These are phyloP conservation scores for Paramecium biaurelia DNA, from an alignment of 73 alveolate species.

Conservation along the genomic window DNA sequence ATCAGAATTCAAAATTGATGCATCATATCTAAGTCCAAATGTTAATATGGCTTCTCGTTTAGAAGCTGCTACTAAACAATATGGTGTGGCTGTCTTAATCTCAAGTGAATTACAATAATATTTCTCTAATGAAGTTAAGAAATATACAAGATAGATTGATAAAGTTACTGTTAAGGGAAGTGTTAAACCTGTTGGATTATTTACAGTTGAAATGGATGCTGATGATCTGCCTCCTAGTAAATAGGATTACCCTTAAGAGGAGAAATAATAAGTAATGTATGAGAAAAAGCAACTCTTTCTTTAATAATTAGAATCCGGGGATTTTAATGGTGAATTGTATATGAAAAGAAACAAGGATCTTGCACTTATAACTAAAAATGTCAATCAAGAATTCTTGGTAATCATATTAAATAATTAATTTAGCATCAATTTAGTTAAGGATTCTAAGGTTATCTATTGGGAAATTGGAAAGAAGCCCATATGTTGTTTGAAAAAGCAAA, in stretches of 20 bases:
- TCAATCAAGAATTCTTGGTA: conserved; percentile 45
- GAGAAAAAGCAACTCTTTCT: conserved; percentile 39
- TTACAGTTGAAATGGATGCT: conserved; percentile 77
- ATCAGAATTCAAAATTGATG: conserved; percentile 90
- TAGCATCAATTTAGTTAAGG: conserved; percentile 56
- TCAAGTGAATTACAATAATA: conserved; percentile 75
- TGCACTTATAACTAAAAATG: not conserved
- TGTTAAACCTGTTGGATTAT: conserved; percentile 67
- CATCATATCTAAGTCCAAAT: conserved; percentile 87
- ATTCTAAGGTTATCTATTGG: conserved; percentile 61
- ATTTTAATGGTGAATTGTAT: conserved; percentile 18
- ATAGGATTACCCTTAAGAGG: conserved; percentile 20
- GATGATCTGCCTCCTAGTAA: conserved; percentile 60
- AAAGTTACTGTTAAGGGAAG: conserved; percentile 86
- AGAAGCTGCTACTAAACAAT: conserved; percentile 91
- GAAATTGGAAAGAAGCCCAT: conserved; percentile 72
- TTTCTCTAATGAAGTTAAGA: conserved; percentile 64
- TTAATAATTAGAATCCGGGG: conserved; percentile 28
- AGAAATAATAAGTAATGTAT: conserved; percentile 37
- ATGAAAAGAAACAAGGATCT: conserved; percentile 55
- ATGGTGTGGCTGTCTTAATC: conserved; percentile 81
- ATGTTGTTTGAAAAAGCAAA: conserved; percentile 55
- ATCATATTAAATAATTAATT: not conserved
- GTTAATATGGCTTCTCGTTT: conserved; percentile 90
- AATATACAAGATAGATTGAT: conserved; percentile 79